Percentiles rank a stretch among this genome's conserved stretches.
Evolutionary conservation across 1,284 basidiomycete genomes (phyloP).

Genomic region (Taiwanofungus camphoratus): DNA sequence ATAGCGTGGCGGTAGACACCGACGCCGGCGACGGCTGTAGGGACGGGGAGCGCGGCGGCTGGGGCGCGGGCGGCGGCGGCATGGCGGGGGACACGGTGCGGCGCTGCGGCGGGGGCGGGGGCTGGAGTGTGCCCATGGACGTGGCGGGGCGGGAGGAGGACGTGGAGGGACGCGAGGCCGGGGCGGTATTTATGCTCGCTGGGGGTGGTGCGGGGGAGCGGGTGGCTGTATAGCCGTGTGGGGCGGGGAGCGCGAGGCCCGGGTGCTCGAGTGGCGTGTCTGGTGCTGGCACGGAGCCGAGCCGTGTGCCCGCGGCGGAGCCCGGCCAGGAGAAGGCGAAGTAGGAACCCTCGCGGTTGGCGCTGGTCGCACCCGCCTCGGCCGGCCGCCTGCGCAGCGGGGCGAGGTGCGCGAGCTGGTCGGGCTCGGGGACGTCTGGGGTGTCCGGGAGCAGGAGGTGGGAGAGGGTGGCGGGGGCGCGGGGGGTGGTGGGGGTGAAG

Average conservation of each 20-base stretch:
- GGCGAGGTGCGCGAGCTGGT: conserved; percentile 25
- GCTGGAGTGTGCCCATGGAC: not conserved
- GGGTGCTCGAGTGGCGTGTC: conserved; percentile 1
- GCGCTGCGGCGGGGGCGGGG: not conserved
- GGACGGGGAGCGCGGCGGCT: not conserved
- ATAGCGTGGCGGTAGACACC: no score
- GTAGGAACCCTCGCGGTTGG: conserved; percentile 21
- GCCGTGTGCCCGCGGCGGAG: not conserved
- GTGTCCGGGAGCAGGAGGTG: conserved; percentile 43
- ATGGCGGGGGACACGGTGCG: not conserved
- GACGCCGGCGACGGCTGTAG: not conserved
- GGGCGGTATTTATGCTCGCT: not conserved
- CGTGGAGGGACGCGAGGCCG: conserved; percentile 9
- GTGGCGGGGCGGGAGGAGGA: not conserved
- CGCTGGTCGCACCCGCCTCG: conserved; percentile 17
- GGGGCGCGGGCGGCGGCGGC: not conserved
- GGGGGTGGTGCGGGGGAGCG: not conserved
- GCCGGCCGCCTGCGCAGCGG: conserved; percentile 25
- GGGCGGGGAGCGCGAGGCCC: conserved; percentile 15
- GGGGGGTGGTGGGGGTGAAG: conserved; percentile 33
- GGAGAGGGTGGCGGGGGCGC: conserved; percentile 39
- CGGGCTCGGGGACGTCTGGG: conserved; percentile 33
- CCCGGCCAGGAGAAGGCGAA: conserved; percentile 24
- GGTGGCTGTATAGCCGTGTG: conserved; percentile 18
- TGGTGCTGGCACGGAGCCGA: conserved; percentile 5